phyloP scores from a whole-genome alignment of 768 basidiomycete species.

The Daedalea quercina region DNA sequence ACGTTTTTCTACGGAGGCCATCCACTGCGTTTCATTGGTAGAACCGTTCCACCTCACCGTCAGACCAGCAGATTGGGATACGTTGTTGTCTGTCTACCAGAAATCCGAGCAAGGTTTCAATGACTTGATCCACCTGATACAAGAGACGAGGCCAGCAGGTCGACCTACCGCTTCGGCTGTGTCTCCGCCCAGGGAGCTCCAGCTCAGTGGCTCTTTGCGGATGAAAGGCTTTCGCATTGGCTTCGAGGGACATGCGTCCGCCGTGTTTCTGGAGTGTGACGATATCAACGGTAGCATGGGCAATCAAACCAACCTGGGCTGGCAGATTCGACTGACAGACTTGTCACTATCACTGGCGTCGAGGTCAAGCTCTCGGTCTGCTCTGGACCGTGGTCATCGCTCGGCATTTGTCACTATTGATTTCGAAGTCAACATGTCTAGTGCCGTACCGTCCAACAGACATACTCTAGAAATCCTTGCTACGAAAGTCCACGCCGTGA shows the following conservation, averaged over 20 bases:
- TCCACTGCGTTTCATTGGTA: constrained; percentile 54
- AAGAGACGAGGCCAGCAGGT: constrained; percentile 42
- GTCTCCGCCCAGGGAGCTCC: constrained; percentile 4
- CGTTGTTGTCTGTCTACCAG: constrained; percentile 74
- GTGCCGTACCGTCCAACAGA: constrained; percentile 1
- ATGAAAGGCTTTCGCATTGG: constrained; percentile 80
- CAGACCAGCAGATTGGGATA: constrained; percentile 81
- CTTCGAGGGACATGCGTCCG: constrained; percentile 67
- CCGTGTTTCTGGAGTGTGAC: constrained; percentile 68
- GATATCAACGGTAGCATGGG: constrained; percentile 61
- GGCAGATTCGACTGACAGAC: constrained; percentile 69
- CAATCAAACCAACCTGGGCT: constrained; percentile 40
- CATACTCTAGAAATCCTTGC: constrained; percentile 47
- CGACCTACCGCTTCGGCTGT: constrained; percentile 7
- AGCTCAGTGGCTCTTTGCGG: constrained; percentile 49
- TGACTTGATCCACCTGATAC: constrained; percentile 63
- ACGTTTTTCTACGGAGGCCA: constrained; percentile 36
- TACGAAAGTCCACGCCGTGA: constrained; percentile 82
- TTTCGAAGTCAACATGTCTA: constrained; percentile 34
- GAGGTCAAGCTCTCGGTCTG: constrained; percentile 30
- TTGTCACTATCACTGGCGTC: constrained; percentile 83
- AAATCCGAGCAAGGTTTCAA: constrained; percentile 89
- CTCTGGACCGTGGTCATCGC: constrained; percentile 52
- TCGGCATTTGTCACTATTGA: constrained; percentile 86
- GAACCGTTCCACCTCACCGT: constrained; percentile 68